Evolutionary conservation across 495 filamentous ascomycete species (phyloP).

Genomic region (Rhypophila decipiens): DNA sequence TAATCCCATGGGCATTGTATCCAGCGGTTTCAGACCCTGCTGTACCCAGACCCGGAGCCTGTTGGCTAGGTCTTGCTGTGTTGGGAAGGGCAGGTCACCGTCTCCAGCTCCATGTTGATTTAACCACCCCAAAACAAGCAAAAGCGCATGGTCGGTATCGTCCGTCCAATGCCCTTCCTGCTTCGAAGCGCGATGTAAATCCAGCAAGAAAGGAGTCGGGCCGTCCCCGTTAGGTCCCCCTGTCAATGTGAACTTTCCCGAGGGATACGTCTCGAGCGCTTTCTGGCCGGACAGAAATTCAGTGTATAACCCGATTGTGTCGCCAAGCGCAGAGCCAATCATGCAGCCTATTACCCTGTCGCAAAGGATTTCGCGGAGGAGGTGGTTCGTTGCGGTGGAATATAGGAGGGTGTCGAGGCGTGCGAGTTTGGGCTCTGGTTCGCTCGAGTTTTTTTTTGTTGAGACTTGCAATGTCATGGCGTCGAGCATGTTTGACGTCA

Average conservation of each 20-base stretch:
- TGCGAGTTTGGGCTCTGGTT: not conserved
- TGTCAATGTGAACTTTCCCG: conserved; percentile 28
- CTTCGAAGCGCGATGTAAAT: conserved; percentile 34
- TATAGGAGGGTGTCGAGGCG: not conserved
- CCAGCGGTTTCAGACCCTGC: conserved; percentile 33
- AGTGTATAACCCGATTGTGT: conserved; percentile 45
- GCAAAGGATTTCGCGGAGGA: conserved; percentile 17
- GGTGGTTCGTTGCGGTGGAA: not conserved
- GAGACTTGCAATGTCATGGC: not conserved
- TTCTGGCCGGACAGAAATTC: conserved; percentile 31
- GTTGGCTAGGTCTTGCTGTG: conserved; percentile 27
- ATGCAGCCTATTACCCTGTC: conserved; percentile 35
- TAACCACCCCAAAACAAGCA: conserved; percentile 37
- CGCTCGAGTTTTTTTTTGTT: not conserved
- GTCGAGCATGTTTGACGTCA: not conserved
- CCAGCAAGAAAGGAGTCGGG: conserved; percentile 27
- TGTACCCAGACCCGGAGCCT: conserved; percentile 35
- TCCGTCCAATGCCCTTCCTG: conserved; percentile 41
- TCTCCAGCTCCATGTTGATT: conserved; percentile 10
- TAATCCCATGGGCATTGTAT: conserved; percentile 36
- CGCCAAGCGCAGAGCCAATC: conserved; percentile 42
- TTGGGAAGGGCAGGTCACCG: conserved; percentile 8
- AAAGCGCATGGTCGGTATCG: conserved; percentile 44
- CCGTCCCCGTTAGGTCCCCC: conserved; percentile 1
- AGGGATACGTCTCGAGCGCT: conserved; percentile 24